A percentile compares a stretch with the other conserved stretches of the same genome.
phyloP scores from a whole-genome alignment of 768 basidiomycete genomes.

The Boletus bicolor region DNA sequence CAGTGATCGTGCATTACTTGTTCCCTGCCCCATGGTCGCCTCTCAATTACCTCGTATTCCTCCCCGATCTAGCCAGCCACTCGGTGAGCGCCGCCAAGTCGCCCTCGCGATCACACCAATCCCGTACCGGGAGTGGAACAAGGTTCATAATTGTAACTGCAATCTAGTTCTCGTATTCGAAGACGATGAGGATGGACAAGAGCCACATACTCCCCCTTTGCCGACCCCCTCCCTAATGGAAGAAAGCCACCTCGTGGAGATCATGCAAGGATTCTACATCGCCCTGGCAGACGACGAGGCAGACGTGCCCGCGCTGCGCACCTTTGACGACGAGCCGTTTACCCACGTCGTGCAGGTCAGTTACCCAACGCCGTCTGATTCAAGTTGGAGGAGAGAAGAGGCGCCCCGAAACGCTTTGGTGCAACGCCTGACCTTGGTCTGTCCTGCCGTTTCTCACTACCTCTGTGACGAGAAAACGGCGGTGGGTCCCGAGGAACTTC shows the following conservation, averaged over 20 bases:
- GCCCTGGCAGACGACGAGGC: constrained; percentile 16
- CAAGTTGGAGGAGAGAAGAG: neutral
- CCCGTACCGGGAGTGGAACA: constrained; percentile 6
- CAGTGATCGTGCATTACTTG: neutral
- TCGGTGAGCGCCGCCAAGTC: constrained; percentile 11
- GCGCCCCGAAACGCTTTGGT: neutral
- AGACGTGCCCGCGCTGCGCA: constrained; percentile 8
- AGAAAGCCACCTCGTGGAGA: constrained; percentile 8
- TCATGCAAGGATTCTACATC: constrained; percentile 16
- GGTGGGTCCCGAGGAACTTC: constrained; percentile 35
- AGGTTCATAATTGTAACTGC: neutral
- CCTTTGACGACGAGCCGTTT: constrained; percentile 10
- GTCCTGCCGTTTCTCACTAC: neutral
- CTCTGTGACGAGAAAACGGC: constrained; percentile 8
- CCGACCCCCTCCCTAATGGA: neutral
- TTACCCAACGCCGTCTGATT: neutral
- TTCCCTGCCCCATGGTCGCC: neutral
- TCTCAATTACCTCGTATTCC: neutral
- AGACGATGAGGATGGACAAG: neutral
- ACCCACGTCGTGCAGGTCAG: constrained; percentile 22
- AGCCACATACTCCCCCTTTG: neutral
- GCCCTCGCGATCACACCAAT: constrained; percentile 7
- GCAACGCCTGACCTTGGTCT: neutral
- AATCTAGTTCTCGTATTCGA: constrained; percentile 4
- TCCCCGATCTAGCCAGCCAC: neutral